Evolutionary conservation across 2,329 filamentous ascomycete species (phyloP).

Genomic region (Stachybotrys echinatus): DNA sequence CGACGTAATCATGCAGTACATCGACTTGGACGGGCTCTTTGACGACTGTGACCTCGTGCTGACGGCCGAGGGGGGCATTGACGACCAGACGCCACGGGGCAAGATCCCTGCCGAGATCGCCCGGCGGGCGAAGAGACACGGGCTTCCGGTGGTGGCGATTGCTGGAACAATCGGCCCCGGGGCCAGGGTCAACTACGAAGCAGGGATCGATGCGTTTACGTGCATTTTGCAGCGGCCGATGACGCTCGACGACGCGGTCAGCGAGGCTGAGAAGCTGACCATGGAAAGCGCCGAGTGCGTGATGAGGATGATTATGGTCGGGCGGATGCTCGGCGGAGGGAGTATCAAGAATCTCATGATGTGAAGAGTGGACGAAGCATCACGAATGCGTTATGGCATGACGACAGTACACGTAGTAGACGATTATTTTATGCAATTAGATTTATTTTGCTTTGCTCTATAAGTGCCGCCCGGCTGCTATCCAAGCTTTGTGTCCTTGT

Average conservation of each 20-base stretch:
- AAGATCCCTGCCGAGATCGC: slow-evolving; percentile 51
- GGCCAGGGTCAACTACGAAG: slow-evolving; percentile 25
- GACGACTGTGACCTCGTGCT: slow-evolving; percentile 43
- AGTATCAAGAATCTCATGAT: too few relatives aligned
- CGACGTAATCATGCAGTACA: slow-evolving; percentile 45
- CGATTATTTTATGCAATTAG: too few relatives aligned
- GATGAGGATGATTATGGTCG: slow-evolving; percentile 25
- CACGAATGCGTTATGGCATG: too few relatives aligned
- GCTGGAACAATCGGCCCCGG: slow-evolving; percentile 29
- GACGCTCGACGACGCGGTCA: slow-evolving; percentile 22
- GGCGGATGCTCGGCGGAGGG: slow-evolving; percentile 17
- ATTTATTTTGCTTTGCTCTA: too few relatives aligned
- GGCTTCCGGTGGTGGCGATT: slow-evolving; percentile 37
- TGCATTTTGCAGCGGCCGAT: slow-evolving; percentile 25
- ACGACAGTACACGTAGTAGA: too few relatives aligned
- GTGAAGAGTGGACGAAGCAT: too few relatives aligned
- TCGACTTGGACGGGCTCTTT: slow-evolving; percentile 39
- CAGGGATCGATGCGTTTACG: slow-evolving; percentile 26
- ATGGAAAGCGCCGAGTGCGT: slow-evolving; percentile 25
- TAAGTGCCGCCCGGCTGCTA: too few relatives aligned
- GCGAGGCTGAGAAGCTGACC: slow-evolving; percentile 22
- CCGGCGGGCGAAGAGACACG: slow-evolving; percentile 36
- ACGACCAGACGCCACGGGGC: slow-evolving; percentile 43
- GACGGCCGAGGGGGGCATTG: slow-evolving; percentile 47
- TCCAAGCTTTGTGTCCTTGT: too few relatives aligned